These are phyloP conservation scores for Pleoardoris graminearum DNA, from an alignment of 2,329 filamentous ascomycete genomes.

Conservation along the genomic window DNA sequence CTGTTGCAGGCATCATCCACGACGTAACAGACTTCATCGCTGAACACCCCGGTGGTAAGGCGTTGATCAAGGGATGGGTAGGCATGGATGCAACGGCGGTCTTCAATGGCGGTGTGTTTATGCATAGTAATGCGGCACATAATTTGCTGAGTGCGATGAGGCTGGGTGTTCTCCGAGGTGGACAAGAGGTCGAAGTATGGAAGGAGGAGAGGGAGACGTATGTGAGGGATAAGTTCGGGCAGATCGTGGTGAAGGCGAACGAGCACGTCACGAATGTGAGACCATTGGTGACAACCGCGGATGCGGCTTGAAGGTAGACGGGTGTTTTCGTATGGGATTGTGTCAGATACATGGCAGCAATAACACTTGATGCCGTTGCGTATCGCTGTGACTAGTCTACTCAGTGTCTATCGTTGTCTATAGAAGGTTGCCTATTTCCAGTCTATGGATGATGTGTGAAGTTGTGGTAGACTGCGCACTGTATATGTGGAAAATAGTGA, in stretches of 20 bases:
- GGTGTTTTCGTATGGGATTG: no score
- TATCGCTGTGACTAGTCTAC: no score
- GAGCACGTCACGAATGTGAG: conserved; percentile 78
- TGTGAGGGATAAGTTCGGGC: conserved; percentile 74
- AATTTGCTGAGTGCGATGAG: conserved; percentile 47
- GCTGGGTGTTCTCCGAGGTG: conserved; percentile 44
- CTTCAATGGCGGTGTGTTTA: conserved; percentile 48
- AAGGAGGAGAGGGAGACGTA: conserved; percentile 47
- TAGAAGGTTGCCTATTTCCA: no score
- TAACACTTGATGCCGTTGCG: no score
- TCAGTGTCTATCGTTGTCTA: no score
- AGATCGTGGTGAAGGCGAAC: conserved; percentile 78
- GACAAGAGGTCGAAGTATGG: conserved; percentile 48
- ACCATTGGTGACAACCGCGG: conserved; percentile 75
- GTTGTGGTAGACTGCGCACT: no score
- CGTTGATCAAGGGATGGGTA: conserved; percentile 40
- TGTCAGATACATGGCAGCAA: no score
- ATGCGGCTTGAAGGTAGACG: conserved; percentile 67
- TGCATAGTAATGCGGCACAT: conserved; percentile 47
- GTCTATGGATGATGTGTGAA: no score
- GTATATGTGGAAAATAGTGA: no score
- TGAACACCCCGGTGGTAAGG: conserved; percentile 46
- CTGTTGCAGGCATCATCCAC: conserved; percentile 45
- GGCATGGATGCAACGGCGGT: conserved; percentile 47
- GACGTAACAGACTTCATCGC: conserved; percentile 42